Evolutionary conservation across 1,139 yeast species (phyloP).

Genomic region (Sugiyamaella pinicola): DNA sequence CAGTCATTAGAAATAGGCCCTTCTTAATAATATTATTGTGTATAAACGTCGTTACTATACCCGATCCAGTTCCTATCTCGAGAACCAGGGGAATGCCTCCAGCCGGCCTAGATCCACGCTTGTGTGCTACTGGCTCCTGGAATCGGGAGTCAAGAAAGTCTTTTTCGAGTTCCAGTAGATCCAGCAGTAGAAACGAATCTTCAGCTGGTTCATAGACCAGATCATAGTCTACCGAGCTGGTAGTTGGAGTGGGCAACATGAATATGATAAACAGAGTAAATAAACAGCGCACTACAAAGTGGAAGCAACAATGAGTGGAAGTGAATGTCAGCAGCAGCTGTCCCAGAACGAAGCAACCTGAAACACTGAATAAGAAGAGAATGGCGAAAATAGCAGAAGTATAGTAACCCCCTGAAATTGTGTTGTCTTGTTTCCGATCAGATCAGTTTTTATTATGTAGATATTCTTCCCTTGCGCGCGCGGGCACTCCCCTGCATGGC

Average conservation of each 20-base stretch:
- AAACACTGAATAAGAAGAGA: no score
- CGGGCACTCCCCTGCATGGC: no score
- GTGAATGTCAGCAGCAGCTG: no score
- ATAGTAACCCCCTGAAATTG: no score
- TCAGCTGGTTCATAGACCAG: conserved; percentile 92
- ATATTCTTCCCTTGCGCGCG: no score
- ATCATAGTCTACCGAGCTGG: conserved; percentile 48
- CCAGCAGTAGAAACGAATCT: conserved; percentile 81
- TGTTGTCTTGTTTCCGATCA: no score
- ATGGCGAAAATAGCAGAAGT: no score
- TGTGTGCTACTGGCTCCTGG: background rate
- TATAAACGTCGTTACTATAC: conserved; percentile 77
- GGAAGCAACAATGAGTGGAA: conserved; percentile 6
- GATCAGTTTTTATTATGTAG: no score
- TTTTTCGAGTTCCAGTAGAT: conserved; percentile 67
- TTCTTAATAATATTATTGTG: conserved; percentile 53
- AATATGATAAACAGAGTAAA: background rate
- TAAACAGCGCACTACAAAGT: background rate
- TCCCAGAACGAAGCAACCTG: no score
- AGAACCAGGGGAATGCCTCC: conserved; percentile 57
- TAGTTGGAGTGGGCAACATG: conserved; percentile 62
- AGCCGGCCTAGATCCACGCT: no score
- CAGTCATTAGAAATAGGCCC: conserved; percentile 68
- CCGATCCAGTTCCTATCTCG: conserved; percentile 94
- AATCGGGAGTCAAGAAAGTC: conserved; percentile 23